Conservation (phyloP, 441 rosid species). For the Rhodomyrtus psidioides region DNA sequence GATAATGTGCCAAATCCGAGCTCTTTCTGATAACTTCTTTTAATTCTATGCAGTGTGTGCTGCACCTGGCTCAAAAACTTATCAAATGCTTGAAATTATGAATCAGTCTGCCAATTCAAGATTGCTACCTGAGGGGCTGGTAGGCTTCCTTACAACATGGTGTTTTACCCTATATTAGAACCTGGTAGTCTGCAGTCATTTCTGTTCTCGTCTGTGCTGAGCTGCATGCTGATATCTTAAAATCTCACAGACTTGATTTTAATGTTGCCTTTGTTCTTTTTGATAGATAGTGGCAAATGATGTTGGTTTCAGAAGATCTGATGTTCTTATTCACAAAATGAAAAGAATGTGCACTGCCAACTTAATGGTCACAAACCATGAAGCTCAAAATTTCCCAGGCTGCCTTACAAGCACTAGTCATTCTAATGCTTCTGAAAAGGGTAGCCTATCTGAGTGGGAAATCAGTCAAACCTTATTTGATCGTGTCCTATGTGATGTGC, state of each 20-base stretch:
- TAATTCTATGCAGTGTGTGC: constrained; percentile 71
- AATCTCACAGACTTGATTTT: not conserved
- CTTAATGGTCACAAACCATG: constrained; percentile 89
- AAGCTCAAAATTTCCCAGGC: constrained; percentile 95
- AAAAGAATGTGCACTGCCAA: constrained; percentile 97
- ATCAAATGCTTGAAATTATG: constrained; percentile 88
- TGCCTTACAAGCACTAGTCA: constrained; percentile 50
- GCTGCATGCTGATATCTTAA: not conserved
- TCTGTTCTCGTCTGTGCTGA: not conserved
- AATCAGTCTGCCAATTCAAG: constrained; percentile 64
- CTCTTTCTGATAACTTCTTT: not conserved
- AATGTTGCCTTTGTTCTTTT: constrained; percentile 1
- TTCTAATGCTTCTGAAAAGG: constrained; percentile 34
- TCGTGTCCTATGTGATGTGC: constrained; percentile 93
- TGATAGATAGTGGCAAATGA: constrained; percentile 86
- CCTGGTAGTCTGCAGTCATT: not conserved
- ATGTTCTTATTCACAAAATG: constrained; percentile 96
- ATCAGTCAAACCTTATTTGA: constrained; percentile 67
- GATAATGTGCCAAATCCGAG: not conserved
- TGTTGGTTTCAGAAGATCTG: constrained; percentile 89
- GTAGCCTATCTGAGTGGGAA: constrained; percentile 19
- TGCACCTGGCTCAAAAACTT: constrained; percentile 97
- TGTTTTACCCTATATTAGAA: not conserved
- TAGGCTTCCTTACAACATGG: constrained; percentile 13
- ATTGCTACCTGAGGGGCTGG: constrained; percentile 67